Evolutionary conservation across 2,329 filamentous ascomycete genomes (phyloP), one percentile per base, ranked within the genome.

Genomic region (Beauveria australis): DNA sequence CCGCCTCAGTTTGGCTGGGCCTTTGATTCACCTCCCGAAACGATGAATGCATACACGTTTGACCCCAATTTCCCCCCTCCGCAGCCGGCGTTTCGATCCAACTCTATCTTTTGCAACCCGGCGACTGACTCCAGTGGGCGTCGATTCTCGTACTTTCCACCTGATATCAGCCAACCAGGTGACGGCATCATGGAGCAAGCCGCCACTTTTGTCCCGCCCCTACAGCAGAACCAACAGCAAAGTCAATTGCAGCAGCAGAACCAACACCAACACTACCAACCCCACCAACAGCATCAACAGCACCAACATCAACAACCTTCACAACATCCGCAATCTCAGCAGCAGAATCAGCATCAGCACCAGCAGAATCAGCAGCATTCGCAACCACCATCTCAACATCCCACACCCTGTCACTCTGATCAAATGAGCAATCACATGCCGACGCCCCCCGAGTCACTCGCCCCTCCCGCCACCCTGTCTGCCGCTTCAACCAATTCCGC

Each of bases 71-170:
- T 75, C 59, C 66, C 76, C 63, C 69, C 74, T 61, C 66, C 74
- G 46, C 83, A 79, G 49, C 84, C 78, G 1, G 80, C 78, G 3
- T 88, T 88, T 71, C 79, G 85, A 58, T 87, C 85, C 10, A 86
- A 86, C 67, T 87, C 85, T 1, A 88, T 88, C 62, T 88, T 88
- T 70, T 76, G 80, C 64, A 83, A 81, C 61, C 84, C 84, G 6
- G 78, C 78, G 19, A 79, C 76, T 5, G 81, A 84, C 62, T 74
- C 74, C 9, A 77, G 75, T 46, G 83, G 84, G 8, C 79, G 84
- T 24, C 76, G 84, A 8, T 84, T 85, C 63, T 87, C 84, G 18
- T 85, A 86, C 65, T 87, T 87, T 64, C 83, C 85, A 10, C 85
- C 85, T 1, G 84, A 87, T 22, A 73, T 75, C 12, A 68, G 67